Evolutionary conservation across 208 protist species (phyloP).

Genomic region (Acanthamoeba healyi): DNA sequence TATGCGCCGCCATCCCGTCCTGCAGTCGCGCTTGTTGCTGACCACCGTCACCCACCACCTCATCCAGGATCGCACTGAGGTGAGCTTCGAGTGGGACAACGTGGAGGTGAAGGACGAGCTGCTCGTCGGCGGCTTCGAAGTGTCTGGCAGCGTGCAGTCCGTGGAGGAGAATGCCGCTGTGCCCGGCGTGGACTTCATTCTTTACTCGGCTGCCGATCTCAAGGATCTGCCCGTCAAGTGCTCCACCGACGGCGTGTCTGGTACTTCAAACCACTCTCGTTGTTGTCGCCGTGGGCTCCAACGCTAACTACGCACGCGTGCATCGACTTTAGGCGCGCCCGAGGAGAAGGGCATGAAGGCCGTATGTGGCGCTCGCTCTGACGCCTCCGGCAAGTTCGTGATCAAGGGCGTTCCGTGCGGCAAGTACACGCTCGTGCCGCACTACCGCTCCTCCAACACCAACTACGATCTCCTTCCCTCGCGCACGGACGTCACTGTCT

Average conservation of each 20-base stretch:
- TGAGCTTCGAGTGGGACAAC: conserved; percentile 74
- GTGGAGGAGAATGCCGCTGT: conserved; percentile 65
- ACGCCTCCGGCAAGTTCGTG: conserved; percentile 60
- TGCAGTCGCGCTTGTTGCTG: background rate
- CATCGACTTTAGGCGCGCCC: background rate
- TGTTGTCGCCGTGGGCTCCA: too few relatives aligned
- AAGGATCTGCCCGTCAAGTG: background rate
- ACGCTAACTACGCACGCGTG: background rate
- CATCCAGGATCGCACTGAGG: conserved; percentile 25
- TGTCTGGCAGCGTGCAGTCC: conserved; percentile 34
- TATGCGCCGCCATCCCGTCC: background rate
- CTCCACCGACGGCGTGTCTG: conserved; percentile 22
- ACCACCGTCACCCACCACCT: too few relatives aligned
- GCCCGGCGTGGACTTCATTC: conserved; percentile 66
- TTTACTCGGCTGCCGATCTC: conserved; percentile 54
- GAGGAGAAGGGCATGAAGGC: conserved; percentile 25
- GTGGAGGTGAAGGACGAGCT: conserved; percentile 60
- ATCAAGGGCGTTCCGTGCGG: conserved; percentile 74
- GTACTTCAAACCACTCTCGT: background rate
- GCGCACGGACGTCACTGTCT: conserved; percentile 39
- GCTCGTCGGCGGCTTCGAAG: conserved; percentile 31
- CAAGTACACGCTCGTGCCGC: conserved; percentile 67
- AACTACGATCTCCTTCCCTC: conserved; percentile 65
- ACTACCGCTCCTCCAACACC: conserved; percentile 63
- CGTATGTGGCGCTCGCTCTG: conserved; percentile 68